Base-by-base conservation (phyloP, 495 filamentous ascomycete species). In the Tuber umbilicatum region DNA sequence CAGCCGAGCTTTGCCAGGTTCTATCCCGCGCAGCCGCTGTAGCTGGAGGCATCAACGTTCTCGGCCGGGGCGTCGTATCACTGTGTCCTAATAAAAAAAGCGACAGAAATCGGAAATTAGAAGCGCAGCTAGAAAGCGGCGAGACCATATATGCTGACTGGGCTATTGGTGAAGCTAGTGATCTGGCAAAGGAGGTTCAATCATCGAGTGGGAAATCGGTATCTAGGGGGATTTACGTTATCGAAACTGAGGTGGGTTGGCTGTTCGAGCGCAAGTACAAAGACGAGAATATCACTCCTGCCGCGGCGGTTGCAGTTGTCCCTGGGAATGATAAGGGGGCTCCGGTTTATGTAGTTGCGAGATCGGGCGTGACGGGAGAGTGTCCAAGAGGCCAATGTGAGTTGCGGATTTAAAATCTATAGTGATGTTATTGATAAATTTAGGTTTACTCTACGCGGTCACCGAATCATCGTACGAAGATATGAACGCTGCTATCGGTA, bases 1-100 rank as follows among this genome's bases (percentile, higher is more conserved):
- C 89, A 16, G 91, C 93, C n/a, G 95, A 99, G 84, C 90, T 98
- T 75, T 87, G 93, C 31, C 95, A 99, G 81, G 93, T 97, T 17
- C 92, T 90, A 19, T 98, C 95, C 79, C 92, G 95, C 74, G 93
- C 95, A 47, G 90, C 91, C 72, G 95, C 95, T 6, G 94, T 99
- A 12, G 94, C 96, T 5, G 96, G 95, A 42, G 93, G 90, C 27
- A 88, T 96, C 7, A 97, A 97, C 84, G 92, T 97, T 73, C 90
- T 98, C 35, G 89, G 88, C 55, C 89, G 89, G 39, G 89, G 89
- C 0, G 85, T 94, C 70, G 82, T 85, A 72, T 81, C 78, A 2
- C 75, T 87, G 27, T 17, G 38, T 10, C n/a, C 43, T 27, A 60
- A 67, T 37, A 21, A 17, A 9, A 35, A 55, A 21, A 68, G 41